Conservation (phyloP, 1,139 yeast species). For the Protomyces arabidopsidicola region DNA sequence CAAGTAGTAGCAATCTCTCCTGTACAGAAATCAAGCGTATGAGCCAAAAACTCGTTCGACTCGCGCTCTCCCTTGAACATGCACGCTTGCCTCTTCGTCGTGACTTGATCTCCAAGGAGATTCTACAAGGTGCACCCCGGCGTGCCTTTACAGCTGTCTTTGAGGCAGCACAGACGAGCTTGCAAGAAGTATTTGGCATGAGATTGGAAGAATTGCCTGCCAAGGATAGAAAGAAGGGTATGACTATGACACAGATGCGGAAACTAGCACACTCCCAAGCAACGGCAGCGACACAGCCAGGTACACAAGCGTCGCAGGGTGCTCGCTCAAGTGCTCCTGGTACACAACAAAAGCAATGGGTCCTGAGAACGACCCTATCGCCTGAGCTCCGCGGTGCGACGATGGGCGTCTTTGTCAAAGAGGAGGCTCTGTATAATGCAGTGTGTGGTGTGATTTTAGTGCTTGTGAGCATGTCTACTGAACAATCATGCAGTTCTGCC, state of each 20-base stretch:
- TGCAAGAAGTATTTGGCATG: slow-evolving; percentile 30
- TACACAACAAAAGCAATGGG: slow-evolving; percentile 27
- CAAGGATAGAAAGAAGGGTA: slow-evolving; percentile 24
- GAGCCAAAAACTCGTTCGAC: slow-evolving; percentile 32
- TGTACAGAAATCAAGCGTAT: slow-evolving; percentile 30
- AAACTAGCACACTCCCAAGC: slow-evolving; percentile 18
- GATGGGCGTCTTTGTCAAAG: slow-evolving; percentile 12
- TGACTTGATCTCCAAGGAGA: slow-evolving; percentile 29
- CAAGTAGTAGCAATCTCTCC: not conserved
- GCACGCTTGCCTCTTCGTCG: slow-evolving; percentile 31
- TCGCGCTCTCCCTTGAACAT: slow-evolving; percentile 31
- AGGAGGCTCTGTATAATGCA: slow-evolving; percentile 20
- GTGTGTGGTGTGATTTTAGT: slow-evolving; percentile 28
- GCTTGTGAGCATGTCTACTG: slow-evolving; percentile 29
- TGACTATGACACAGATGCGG: slow-evolving; percentile 28
- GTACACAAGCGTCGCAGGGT: not conserved
- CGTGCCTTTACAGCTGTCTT: slow-evolving; percentile 31
- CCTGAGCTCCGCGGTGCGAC: slow-evolving; percentile 18
- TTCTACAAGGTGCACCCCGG: slow-evolving; percentile 28
- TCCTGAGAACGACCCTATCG: slow-evolving; percentile 27
- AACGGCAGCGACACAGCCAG: slow-evolving; percentile 4
- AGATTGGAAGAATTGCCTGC: slow-evolving; percentile 31
- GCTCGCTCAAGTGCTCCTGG: not conserved
- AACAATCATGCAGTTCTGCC: slow-evolving; percentile 27
- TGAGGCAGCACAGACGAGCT: slow-evolving; percentile 29